phyloP scores from a whole-genome alignment of 2,329 filamentous ascomycete species.

The Paecilomyces variotii region DNA sequence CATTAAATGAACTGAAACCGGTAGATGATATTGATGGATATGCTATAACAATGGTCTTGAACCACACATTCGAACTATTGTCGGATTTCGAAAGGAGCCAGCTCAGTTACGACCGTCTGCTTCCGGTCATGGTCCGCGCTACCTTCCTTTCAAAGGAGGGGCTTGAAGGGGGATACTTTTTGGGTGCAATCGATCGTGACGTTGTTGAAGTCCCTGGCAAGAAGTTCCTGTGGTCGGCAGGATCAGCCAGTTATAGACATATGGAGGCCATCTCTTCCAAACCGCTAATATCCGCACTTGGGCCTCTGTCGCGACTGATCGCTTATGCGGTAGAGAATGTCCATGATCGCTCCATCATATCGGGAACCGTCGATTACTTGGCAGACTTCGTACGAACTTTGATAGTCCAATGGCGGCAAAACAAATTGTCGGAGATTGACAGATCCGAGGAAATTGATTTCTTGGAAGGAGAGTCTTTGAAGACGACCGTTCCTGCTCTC shows the following conservation, averaged over 20 bases:
- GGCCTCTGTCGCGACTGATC: constrained; percentile 55
- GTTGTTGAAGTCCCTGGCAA: constrained; percentile 47
- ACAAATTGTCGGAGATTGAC: constrained; percentile 66
- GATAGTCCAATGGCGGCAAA: constrained; percentile 64
- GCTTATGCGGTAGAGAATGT: constrained; percentile 54
- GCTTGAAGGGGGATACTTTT: constrained; percentile 66
- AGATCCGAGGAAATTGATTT: constrained; percentile 55
- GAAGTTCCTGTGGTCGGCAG: constrained; percentile 58
- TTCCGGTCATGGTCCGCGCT: constrained; percentile 61
- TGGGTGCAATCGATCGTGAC: constrained; percentile 62
- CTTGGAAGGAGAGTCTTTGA: constrained; percentile 57
- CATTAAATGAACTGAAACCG: constrained; percentile 51
- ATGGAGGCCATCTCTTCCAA: constrained; percentile 49
- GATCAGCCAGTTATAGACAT: constrained; percentile 50
- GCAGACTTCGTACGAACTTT: constrained; percentile 59
- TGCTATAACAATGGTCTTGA: constrained; percentile 61
- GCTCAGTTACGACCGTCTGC: constrained; percentile 60
- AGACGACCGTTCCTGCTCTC: constrained; percentile 60
- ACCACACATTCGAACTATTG: constrained; percentile 67
- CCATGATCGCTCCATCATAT: constrained; percentile 35
- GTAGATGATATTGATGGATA: constrained; percentile 43
- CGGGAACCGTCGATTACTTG: constrained; percentile 50
- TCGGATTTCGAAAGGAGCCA: constrained; percentile 50
- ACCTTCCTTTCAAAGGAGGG: constrained; percentile 64
- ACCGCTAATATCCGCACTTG: constrained; percentile 53